phyloP scores from a whole-genome alignment of 1,284 basidiomycete species.

The Flammula alnicola region DNA sequence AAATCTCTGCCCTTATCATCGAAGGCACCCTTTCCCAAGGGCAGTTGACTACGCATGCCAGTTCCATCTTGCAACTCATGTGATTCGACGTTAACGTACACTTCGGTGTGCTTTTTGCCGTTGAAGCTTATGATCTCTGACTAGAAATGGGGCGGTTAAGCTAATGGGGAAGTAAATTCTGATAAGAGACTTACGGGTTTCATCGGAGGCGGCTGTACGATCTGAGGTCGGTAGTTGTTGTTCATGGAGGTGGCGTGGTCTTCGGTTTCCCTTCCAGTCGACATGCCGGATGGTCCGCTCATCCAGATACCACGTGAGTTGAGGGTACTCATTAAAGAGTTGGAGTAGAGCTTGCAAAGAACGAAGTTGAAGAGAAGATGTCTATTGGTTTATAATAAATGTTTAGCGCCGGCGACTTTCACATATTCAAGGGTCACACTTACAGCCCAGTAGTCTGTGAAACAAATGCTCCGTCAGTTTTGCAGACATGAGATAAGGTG shows the following conservation, averaged over 20 bases:
- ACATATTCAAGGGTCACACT: conserved; percentile 10
- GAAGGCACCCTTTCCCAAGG: conserved; percentile 14
- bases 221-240: conserved; percentile 3
- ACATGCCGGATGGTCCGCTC: conserved; percentile 8
- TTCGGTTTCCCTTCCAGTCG: conserved; percentile 8
- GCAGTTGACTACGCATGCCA: conserved; percentile 12
- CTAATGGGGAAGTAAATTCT: too few relatives aligned
- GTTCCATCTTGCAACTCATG: conserved; percentile 9
- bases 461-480: conserved; percentile 23
- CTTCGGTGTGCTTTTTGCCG: conserved; percentile 12
- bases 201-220: conserved; percentile 11
- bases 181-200: conserved; percentile 9
- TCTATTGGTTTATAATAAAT: conserved; percentile 19
- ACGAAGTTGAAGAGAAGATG: conserved; percentile 48
- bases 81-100: conserved; percentile 19
- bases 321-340: conserved; percentile 28
- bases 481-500: neutral
- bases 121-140: conserved; percentile 16
- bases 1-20: conserved; percentile 11
- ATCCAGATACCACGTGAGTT: conserved; percentile 24
- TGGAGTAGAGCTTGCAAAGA: conserved; percentile 45
- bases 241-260: conserved; percentile 10
- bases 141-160: neutral
- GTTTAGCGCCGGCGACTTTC: neutral
- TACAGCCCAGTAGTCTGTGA: conserved; percentile 36